Conservation (phyloP, 148 eudicot genomes). For the Spergularia marina region DNA sequence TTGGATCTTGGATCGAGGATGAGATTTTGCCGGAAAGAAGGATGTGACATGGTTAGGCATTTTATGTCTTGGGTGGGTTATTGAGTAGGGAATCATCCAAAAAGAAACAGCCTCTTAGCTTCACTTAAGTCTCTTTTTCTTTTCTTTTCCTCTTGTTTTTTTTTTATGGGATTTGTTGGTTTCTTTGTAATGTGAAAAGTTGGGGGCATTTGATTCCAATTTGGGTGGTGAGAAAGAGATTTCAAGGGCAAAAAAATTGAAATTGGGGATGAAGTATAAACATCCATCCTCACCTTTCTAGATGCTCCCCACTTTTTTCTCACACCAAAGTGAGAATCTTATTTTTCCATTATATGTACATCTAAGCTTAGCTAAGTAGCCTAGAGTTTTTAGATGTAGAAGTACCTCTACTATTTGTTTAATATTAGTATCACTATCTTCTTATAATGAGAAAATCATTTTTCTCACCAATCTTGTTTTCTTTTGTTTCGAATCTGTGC, state of each 20-base stretch:
- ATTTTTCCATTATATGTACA: not conserved
- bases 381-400: not conserved
- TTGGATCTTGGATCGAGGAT: slow-evolving; percentile 2
- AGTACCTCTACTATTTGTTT: not conserved
- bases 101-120: not conserved
- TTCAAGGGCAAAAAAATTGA: no score
- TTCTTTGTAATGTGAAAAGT: no score
- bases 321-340: not conserved
- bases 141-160: no score
- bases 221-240: no score
- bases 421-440: not conserved
- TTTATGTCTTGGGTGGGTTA: not conserved
- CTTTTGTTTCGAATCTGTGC: not conserved
- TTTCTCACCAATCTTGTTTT: not conserved
- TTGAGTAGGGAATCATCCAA: not conserved
- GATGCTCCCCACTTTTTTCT: slow-evolving; percentile 8
- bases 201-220: no score
- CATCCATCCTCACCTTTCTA: not conserved
- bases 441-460: not conserved
- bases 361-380: slow-evolving; percentile 20
- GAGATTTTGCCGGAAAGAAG: slow-evolving; percentile 20
- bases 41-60: slow-evolving; percentile 2
- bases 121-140: not conserved
- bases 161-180: no score
- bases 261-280: no score